A percentile compares a stretch with the other conserved stretches of the same genome.
Evolutionary conservation across 192 early-diverging fungal genomes (phyloP).

Genomic region (Pilobolus umbonatus): DNA sequence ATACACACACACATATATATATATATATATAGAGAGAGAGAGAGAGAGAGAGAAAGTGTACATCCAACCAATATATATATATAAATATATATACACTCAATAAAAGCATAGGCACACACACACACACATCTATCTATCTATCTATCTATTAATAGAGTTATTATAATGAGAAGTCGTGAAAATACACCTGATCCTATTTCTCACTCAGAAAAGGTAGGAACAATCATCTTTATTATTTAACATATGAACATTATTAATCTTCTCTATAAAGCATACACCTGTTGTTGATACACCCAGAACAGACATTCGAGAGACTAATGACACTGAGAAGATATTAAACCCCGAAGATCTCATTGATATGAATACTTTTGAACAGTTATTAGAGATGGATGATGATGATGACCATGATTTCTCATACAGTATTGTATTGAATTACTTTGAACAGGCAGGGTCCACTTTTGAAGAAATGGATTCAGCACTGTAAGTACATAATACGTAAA

Average conservation of each 20-base stretch:
- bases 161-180: conserved; percentile 10
- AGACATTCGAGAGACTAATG: conserved; percentile 1
- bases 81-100: too few relatives aligned
- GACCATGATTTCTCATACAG: conserved; percentile 74
- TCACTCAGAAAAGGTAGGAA: background rate
- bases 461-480: conserved; percentile 66
- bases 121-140: too few relatives aligned
- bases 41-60: too few relatives aligned
- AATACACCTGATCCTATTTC: conserved; percentile 6
- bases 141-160: background rate
- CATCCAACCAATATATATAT: too few relatives aligned
- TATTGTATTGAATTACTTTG: conserved; percentile 76
- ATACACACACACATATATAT: too few relatives aligned
- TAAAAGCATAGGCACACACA: too few relatives aligned
- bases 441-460: conserved; percentile 81
- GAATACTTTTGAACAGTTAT: conserved; percentile 79
- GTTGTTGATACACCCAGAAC: too few relatives aligned
- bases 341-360: conserved; percentile 68
- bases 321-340: conserved; percentile 11
- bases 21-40: too few relatives aligned
- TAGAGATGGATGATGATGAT: conserved; percentile 91
- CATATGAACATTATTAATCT: background rate
- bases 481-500: conserved; percentile 36
- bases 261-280: too few relatives aligned
- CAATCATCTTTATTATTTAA: background rate